A percentile compares a stretch with the other conserved stretches of the same genome.
Conservation (phyloP, 331 rosid genomes). For the Malus hybrid region DNA sequence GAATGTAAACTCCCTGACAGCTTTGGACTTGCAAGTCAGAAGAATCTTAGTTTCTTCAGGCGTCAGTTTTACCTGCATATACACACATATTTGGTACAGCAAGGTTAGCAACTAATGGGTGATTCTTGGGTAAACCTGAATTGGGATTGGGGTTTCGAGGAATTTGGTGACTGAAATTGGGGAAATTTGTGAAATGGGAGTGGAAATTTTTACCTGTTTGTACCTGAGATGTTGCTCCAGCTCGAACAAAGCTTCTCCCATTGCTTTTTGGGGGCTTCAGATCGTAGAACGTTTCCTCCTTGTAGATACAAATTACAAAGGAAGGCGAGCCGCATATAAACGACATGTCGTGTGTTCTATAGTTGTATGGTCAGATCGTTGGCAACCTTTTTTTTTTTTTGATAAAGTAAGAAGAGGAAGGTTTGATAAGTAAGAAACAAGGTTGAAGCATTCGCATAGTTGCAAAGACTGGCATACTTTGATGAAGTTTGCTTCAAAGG, state of each 20-base stretch:
- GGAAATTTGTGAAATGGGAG: neutral
- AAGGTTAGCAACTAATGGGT: neutral
- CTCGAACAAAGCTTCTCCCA: conserved; percentile 42
- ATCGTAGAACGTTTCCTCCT: neutral
- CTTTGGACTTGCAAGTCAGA: conserved; percentile 32
- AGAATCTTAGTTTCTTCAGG: conserved; percentile 36
- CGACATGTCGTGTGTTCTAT: no score
- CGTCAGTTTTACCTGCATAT: conserved; percentile 37
- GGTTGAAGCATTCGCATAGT: conserved; percentile 43
- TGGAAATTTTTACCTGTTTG: conserved; percentile 32
- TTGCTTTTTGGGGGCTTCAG: conserved; percentile 7
- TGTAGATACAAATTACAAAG: neutral
- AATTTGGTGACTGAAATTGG: neutral
- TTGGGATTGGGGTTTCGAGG: neutral
- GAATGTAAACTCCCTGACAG: conserved; percentile 13
- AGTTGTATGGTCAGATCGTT: no score
- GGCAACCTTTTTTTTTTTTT: no score
- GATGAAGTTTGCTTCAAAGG: conserved; percentile 74
- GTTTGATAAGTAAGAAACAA: conserved; percentile 28
- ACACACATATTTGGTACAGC: neutral
- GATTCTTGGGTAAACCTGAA: neutral
- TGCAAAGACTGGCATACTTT: conserved; percentile 77
- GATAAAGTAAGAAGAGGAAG: conserved; percentile 57
- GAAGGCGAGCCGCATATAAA: no score
- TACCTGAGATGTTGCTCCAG: conserved; percentile 42